A percentile compares a stretch with the other conserved stretches of the same genome.
phyloP scores from a whole-genome alignment of 306 rosid genomes.

The Dryas octopetala region DNA sequence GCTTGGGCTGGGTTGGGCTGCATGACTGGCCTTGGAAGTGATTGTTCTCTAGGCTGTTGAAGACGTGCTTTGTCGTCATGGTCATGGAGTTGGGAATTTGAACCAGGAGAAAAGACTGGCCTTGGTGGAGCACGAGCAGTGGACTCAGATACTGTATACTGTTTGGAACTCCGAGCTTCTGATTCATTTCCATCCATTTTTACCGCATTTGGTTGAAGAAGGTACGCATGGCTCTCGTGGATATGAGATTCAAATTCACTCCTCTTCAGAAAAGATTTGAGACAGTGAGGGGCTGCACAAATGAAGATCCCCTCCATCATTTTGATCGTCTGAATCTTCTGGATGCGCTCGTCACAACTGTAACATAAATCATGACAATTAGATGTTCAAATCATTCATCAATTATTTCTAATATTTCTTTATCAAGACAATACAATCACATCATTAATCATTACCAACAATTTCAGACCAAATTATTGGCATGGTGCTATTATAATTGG shows the following conservation, averaged over 20 bases:
- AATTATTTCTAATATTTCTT: background rate
- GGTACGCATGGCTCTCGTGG: conserved; percentile 68
- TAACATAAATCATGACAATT: conserved; percentile 32
- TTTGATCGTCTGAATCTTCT: conserved; percentile 95
- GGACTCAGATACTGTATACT: conserved; percentile 71
- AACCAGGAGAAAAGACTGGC: conserved; percentile 72
- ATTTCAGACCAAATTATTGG: background rate
- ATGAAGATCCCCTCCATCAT: conserved; percentile 97
- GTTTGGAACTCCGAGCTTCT: conserved; percentile 77
- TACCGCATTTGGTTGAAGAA: conserved; percentile 70
- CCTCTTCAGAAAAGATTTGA: conserved; percentile 80
- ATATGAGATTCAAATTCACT: conserved; percentile 88
- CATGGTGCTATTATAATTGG: background rate
- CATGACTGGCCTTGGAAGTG: conserved; percentile 58
- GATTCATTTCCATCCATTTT: conserved; percentile 86
- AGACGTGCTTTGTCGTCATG: conserved; percentile 73
- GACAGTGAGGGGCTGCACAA: conserved; percentile 99
- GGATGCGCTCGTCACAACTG: conserved; percentile 96
- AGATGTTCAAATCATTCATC: conserved; percentile 19
- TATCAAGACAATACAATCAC: background rate
- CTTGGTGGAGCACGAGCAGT: conserved; percentile 68
- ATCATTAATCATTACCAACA: background rate
- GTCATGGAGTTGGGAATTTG: conserved; percentile 75
- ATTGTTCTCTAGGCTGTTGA: conserved; percentile 71
- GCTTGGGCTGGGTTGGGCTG: conserved; percentile 59